A percentile compares a stretch with the other conserved stretches of the same genome.
phyloP scores from a whole-genome alignment of 768 basidiomycete species.

The Russula sp. region DNA sequence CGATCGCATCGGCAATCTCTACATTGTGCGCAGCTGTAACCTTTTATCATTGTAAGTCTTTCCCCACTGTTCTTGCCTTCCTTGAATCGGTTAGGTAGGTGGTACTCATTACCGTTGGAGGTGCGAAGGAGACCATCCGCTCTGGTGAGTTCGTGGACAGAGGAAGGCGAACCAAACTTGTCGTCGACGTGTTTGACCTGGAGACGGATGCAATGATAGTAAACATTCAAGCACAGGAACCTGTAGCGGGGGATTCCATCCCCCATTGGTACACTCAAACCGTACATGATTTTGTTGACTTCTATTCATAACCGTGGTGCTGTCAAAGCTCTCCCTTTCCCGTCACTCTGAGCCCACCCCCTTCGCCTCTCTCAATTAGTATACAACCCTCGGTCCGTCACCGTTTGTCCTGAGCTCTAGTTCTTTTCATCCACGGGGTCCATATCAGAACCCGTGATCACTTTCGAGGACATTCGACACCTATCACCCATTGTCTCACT shows the following conservation, averaged over 20 bases:
- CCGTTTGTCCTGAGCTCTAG: constrained; percentile 54
- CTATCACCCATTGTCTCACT: constrained; percentile 40
- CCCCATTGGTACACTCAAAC: constrained; percentile 13
- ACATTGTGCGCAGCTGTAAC: constrained; percentile 46
- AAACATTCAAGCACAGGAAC: neutral
- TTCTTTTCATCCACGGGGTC: constrained; percentile 50
- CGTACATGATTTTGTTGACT: constrained; percentile 18
- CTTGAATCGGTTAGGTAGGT: constrained; percentile 48
- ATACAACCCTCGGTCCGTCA: constrained; percentile 55
- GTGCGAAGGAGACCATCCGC: constrained; percentile 26
- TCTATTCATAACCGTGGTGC: constrained; percentile 39
- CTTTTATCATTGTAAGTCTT: constrained; percentile 45
- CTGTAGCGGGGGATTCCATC: neutral
- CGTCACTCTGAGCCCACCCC: constrained; percentile 38
- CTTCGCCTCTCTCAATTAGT: constrained; percentile 51
- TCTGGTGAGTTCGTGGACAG: constrained; percentile 27
- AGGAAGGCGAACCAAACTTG: constrained; percentile 18
- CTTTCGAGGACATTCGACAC: constrained; percentile 11
- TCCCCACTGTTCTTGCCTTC: constrained; percentile 60
- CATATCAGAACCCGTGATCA: constrained; percentile 37
- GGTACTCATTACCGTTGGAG: constrained; percentile 42
- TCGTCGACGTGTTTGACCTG: constrained; percentile 21
- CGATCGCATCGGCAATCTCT: constrained; percentile 43
- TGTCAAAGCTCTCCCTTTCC: constrained; percentile 44
- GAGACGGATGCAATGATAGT: constrained; percentile 16